Percentiles rank a stretch among this genome's conserved stretches.
phyloP scores from a whole-genome alignment of 2,329 filamentous ascomycete species.

The Colletotrichum horii region DNA sequence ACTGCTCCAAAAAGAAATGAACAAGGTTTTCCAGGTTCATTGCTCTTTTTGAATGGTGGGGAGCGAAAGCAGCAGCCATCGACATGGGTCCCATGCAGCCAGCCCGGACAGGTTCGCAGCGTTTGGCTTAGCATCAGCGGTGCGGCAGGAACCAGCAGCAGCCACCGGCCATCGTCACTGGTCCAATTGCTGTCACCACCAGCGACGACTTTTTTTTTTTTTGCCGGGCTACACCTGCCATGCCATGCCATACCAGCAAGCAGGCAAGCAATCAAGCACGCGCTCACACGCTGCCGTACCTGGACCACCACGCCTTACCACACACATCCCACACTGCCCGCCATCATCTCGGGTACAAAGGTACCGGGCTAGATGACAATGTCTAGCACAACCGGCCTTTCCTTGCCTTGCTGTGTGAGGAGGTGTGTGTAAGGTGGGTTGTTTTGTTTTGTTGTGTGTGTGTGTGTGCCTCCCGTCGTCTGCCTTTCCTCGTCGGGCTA shows the following conservation, averaged over 20 bases:
- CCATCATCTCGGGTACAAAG: not conserved
- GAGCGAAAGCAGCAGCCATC: not conserved
- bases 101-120: not conserved
- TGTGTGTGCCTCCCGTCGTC: not conserved
- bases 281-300: not conserved
- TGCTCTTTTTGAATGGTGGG: conserved; percentile 11
- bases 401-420: not conserved
- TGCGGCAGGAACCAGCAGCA: not conserved
- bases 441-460: not conserved
- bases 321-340: not conserved
- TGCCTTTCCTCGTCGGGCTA: not conserved
- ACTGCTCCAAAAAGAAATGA: conserved; percentile 1
- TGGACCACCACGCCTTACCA: not conserved
- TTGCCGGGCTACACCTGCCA: not conserved
- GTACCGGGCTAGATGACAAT: not conserved
- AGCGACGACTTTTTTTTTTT: not conserved
- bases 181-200: not conserved
- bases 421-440: not conserved
- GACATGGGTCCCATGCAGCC: conserved; percentile 15
- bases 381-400: not conserved
- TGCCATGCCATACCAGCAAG: not conserved
- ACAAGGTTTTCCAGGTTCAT: conserved; percentile 20
- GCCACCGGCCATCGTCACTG: not conserved
- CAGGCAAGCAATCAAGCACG: not conserved
- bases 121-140: not conserved